These are phyloP conservation scores for Solanum lignicaule DNA, from an alignment of 257 asterid genomes.

Conservation along the genomic window DNA sequence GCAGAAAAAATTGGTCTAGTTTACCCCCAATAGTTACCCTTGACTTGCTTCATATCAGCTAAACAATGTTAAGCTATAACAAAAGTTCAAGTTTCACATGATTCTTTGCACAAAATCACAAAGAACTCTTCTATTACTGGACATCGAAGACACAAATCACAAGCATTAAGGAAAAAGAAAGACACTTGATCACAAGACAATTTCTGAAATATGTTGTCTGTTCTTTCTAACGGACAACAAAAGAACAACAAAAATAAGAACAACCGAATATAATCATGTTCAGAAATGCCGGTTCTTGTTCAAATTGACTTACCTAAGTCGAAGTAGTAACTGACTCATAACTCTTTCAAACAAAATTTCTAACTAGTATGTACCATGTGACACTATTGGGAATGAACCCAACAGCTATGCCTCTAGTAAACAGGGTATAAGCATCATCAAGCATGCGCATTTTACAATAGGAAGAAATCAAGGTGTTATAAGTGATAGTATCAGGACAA, in stretches of 20 bases:
- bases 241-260: background rate
- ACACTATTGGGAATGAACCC: conserved; percentile 59
- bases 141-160: background rate
- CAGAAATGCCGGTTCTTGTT: background rate
- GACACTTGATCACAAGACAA: background rate
- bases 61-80: background rate
- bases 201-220: background rate
- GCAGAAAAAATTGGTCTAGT: background rate
- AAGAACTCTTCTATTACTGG: background rate
- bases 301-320: background rate
- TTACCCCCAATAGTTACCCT: background rate
- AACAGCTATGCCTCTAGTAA: conserved; percentile 40
- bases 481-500: conserved; percentile 54
- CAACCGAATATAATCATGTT: background rate
- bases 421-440: conserved; percentile 49
- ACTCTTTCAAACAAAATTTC: conserved; percentile 24
- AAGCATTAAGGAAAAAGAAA: background rate
- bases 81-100: background rate
- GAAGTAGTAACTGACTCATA: background rate
- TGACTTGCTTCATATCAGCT: background rate
- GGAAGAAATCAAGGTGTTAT: conserved; percentile 55
- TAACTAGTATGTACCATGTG: conserved; percentile 63
- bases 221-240: background rate
- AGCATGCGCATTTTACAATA: conserved; percentile 48
- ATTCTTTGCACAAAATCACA: background rate